Evolutionary conservation across 257 asterid species (phyloP), one percentile per base, ranked within the genome.

Genomic region (Handroanthus guayacan): DNA sequence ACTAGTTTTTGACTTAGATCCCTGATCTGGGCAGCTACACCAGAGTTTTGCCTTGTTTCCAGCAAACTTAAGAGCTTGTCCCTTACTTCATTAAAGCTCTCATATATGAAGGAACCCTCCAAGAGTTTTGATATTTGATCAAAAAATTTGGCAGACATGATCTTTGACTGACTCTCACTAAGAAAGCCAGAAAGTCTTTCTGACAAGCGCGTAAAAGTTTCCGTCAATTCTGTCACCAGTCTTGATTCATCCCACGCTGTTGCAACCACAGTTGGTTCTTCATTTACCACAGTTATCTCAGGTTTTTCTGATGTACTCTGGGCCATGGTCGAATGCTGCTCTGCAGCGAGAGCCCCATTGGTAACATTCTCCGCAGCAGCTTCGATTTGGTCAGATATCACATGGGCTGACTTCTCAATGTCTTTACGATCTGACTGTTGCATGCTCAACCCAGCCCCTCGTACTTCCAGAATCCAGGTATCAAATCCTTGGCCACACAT

Each of bases 401-500:
- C 85, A 62, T 73, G 82, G 66, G 95, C 93, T 0, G 94, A 83
- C 79, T 87, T 85, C 83, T 89, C 93, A 80, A 93, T 83, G 66
- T 89, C 88, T 79, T 86, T 85, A 63, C 65, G 5, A 74, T 86
- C 93, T 45, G 89, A 74, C 50, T 76, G 91, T 73, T 80, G 89
- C 48, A 76, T 83, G 86, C 98, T 91, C 89, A 95, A 81, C 64
- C 99, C 98, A 60, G 98, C 97, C 78, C 99, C 99, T 81, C 99
- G 88, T 69, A 93, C 96, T 87, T 95, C 99, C 66, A 95, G 90
- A 69, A 95, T 82, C 99, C 98, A 95, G 45, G 99, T 95, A 79
- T 95, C 99, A 88, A 91, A 95, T 86, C 99, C 99, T 85, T 93
- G 96, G 81, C 87, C 97, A 81, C 97, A 91, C 98, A 95, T 95